Percentiles rank a stretch among this genome's conserved stretches.
Conservation (phyloP, 345 rosid species). For the Pugionium cornutum region DNA sequence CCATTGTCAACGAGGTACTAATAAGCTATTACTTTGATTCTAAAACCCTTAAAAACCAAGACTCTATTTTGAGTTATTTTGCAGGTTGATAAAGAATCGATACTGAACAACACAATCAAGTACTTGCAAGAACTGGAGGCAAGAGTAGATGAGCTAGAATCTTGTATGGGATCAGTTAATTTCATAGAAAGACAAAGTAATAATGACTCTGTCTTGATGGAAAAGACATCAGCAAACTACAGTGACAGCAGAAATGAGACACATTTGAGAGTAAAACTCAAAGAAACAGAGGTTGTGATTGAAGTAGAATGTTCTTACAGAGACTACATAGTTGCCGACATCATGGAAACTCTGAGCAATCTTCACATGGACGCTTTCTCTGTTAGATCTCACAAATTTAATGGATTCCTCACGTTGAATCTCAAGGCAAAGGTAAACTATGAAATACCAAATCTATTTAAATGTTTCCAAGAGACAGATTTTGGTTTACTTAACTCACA, state of each 20-base stretch:
- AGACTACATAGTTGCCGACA: conserved; percentile 66
- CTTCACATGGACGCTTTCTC: conserved; percentile 71
- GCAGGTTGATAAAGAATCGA: conserved; percentile 65
- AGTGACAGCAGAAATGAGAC: conserved; percentile 47
- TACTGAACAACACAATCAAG: conserved; percentile 61
- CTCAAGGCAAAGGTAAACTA: conserved; percentile 69
- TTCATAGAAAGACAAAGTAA: conserved; percentile 47
- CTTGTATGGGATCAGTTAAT: conserved; percentile 64
- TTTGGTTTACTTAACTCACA: neutral
- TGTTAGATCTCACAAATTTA: conserved; percentile 63
- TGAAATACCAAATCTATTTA: neutral
- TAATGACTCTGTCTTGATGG: conserved; percentile 45
- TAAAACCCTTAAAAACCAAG: neutral
- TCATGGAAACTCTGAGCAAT: conserved; percentile 75
- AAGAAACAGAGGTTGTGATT: conserved; percentile 52
- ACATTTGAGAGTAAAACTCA: conserved; percentile 41
- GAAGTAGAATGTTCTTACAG: conserved; percentile 70
- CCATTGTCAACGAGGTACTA: conserved; percentile 63
- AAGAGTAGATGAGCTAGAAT: conserved; percentile 78
- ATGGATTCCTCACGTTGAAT: conserved; percentile 56
- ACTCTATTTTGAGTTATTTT: conserved; percentile 6
- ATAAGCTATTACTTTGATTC: neutral
- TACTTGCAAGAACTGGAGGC: conserved; percentile 70
- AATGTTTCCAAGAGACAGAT: neutral
- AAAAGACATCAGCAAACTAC: conserved; percentile 71